Conservation (phyloP, 306 rosid genomes). For the Cercis canadensis region DNA sequence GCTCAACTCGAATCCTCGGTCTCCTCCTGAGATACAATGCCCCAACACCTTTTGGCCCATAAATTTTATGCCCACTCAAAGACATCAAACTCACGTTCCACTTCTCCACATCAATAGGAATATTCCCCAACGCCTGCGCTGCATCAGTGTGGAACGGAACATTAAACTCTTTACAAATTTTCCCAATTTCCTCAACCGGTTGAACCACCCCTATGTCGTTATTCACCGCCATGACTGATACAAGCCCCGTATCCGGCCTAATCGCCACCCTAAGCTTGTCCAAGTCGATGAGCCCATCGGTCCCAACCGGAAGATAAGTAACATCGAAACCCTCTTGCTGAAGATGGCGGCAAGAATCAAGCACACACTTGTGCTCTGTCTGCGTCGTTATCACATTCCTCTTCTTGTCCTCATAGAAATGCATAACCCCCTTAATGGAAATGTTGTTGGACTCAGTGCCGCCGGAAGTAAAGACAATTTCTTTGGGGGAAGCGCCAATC, state of each 20-base stretch:
- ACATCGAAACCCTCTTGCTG: conserved; percentile 92
- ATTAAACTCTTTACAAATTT: conserved; percentile 74
- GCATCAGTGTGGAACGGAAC: conserved; percentile 94
- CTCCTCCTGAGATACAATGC: conserved; percentile 84
- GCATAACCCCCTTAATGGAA: conserved; percentile 83
- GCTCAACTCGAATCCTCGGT: conserved; percentile 94
- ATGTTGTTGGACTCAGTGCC: conserved; percentile 91
- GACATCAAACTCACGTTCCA: conserved; percentile 99
- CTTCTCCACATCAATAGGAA: conserved; percentile 74
- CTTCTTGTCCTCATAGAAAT: conserved; percentile 84
- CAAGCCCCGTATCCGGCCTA: conserved; percentile 81
- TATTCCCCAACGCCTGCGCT: conserved; percentile 94
- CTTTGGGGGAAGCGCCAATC: conserved; percentile 79
- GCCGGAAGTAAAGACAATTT: conserved; percentile 86
- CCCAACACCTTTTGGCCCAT: conserved; percentile 86
- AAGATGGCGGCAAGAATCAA: conserved; percentile 89
- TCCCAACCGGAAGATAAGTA: conserved; percentile 75
- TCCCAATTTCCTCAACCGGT: conserved; percentile 84
- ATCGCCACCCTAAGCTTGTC: conserved; percentile 69
- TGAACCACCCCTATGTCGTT: conserved; percentile 95
- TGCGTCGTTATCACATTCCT: conserved; percentile 82
- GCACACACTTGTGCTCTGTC: too few species aligned
- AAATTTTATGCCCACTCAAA: conserved; percentile 86
- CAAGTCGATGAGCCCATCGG: conserved; percentile 76
- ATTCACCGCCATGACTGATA: conserved; percentile 92